Percentiles rank a stretch among this genome's conserved stretches.
Evolutionary conservation across 371 early-diverging fungal genomes (phyloP).

Genomic region (Lichtheimia hyalospora): DNA sequence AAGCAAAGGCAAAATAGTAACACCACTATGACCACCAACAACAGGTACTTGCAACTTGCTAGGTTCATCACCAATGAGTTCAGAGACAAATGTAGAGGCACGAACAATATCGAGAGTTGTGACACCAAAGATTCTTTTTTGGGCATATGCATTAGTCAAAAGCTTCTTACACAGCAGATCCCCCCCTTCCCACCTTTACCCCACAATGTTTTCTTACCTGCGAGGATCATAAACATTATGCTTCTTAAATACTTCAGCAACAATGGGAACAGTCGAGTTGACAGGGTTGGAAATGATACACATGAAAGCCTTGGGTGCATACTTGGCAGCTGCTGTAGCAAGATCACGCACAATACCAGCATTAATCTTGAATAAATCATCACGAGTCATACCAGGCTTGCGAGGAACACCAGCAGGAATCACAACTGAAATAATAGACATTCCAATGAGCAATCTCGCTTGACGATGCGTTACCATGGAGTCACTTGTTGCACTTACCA

Average conservation of each 20-base stretch:
- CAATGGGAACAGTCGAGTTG: slow-evolving; percentile 91
- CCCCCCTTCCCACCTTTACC: neutral
- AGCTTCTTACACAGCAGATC: neutral
- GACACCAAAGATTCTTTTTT: slow-evolving; percentile 80
- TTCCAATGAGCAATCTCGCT: neutral
- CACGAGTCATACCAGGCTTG: slow-evolving; percentile 92
- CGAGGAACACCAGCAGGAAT: slow-evolving; percentile 95
- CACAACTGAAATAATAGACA: slow-evolving; percentile 62
- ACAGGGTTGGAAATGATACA: slow-evolving; percentile 91
- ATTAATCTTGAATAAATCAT: slow-evolving; percentile 88
- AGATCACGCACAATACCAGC: slow-evolving; percentile 85
- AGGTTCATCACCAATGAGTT: slow-evolving; percentile 55
- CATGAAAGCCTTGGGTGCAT: slow-evolving; percentile 81
- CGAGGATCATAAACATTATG: slow-evolving; percentile 80
- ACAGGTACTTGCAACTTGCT: slow-evolving; percentile 71
- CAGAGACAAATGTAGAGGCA: slow-evolving; percentile 80
- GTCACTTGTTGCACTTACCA: slow-evolving; percentile 23
- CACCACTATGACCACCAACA: slow-evolving; percentile 92
- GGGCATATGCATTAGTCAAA: too few relatives aligned
- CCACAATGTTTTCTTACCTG: slow-evolving; percentile 53
- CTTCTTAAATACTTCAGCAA: slow-evolving; percentile 79
- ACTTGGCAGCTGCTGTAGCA: slow-evolving; percentile 75
- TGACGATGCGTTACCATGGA: neutral
- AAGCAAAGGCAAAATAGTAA: slow-evolving; percentile 84
- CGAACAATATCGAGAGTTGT: slow-evolving; percentile 90